phyloP scores from a whole-genome alignment of 2,329 filamentous ascomycete species.

The Colletotrichum sp. region DNA sequence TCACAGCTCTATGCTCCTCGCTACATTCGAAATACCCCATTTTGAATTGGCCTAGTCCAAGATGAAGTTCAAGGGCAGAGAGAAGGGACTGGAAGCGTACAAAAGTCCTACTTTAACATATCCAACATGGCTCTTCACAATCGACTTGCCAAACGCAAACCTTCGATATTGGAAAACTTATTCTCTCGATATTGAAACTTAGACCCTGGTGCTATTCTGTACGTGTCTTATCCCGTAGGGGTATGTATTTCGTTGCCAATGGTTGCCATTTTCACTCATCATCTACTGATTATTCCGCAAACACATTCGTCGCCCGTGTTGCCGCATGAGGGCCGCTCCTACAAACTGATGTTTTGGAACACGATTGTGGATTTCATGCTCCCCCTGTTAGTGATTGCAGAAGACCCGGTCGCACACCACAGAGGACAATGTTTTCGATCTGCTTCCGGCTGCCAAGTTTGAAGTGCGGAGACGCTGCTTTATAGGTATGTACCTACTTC shows the following conservation, averaged over 20 bases:
- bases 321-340: background rate
- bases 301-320: background rate
- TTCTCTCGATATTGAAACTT: background rate
- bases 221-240: rapidly evolving
- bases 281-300: background rate
- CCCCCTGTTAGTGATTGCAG: background rate
- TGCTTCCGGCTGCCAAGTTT: background rate
- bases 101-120: background rate
- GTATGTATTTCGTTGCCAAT: background rate
- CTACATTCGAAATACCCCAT: background rate
- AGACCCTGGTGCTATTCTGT: background rate
- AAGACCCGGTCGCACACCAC: background rate
- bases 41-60: rapidly evolving
- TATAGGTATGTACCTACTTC: background rate
- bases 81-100: background rate
- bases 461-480: background rate
- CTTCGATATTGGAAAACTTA: too few relatives aligned
- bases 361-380: background rate
- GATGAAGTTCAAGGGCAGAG: background rate
- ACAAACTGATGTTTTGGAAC: background rate
- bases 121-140: background rate
- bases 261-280: background rate
- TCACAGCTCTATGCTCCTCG: background rate
- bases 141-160: too few relatives aligned
- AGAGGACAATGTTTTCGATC: background rate